phyloP scores from a whole-genome alignment of 2,329 filamentous ascomycete species.

The Trichoderma citrinoviride region DNA sequence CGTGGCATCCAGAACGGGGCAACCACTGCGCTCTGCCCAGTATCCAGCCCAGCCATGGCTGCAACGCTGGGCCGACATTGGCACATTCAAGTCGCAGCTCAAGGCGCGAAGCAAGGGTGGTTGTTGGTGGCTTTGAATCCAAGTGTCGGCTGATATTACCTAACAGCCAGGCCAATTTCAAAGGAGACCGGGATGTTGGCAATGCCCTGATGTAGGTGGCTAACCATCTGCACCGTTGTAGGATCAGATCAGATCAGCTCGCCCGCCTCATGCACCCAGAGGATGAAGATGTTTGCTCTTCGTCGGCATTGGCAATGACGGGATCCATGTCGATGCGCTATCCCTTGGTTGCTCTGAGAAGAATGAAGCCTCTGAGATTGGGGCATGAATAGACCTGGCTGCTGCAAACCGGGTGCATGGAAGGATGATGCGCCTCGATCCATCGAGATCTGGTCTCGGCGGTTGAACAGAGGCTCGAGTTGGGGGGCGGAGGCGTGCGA shows the following conservation, averaged over 20 bases:
- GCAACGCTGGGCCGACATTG: background rate
- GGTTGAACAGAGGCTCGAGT: background rate
- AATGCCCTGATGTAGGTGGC: slow-evolving; percentile 8
- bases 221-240: slow-evolving; percentile 10
- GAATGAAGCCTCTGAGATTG: background rate
- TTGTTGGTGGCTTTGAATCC: slow-evolving; percentile 14
- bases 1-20: background rate
- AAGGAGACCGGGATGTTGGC: background rate
- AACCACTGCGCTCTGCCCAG: background rate
- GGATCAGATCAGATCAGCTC: slow-evolving; percentile 10
- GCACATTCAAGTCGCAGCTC: slow-evolving; percentile 4
- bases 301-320: background rate
- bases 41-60: background rate
- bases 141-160: background rate
- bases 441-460: background rate
- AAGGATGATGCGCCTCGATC: background rate
- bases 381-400: background rate
- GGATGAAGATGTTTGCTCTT: background rate
- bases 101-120: slow-evolving; percentile 13
- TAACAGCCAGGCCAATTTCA: background rate
- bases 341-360: background rate
- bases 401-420: background rate
- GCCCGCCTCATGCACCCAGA: background rate
- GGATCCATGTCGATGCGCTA: background rate
- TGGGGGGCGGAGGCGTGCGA: background rate